phyloP scores from a whole-genome alignment of 768 basidiomycete species.

The Trametes cinnabarina region DNA sequence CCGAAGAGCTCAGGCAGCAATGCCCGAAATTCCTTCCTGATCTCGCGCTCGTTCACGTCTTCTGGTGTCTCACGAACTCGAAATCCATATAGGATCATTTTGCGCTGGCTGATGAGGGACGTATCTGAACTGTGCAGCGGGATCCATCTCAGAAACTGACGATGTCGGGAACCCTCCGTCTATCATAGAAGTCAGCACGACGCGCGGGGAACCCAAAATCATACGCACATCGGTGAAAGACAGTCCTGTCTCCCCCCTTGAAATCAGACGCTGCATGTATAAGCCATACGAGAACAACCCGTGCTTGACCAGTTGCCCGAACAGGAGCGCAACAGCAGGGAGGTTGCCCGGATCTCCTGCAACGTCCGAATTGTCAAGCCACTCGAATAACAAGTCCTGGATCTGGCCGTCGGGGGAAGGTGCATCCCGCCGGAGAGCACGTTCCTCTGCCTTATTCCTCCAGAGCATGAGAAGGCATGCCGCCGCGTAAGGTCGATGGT shows the following conservation, averaged over 20 bases:
- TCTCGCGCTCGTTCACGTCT: slow-evolving; percentile 64
- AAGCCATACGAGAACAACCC: slow-evolving; percentile 70
- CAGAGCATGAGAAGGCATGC: slow-evolving; percentile 65
- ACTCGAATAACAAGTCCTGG: slow-evolving; percentile 77
- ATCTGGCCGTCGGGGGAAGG: slow-evolving; percentile 59
- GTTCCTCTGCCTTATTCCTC: slow-evolving; percentile 58
- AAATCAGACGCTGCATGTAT: slow-evolving; percentile 80
- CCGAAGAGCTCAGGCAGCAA: slow-evolving; percentile 68
- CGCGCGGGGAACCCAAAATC: background rate
- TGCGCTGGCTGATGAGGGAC: slow-evolving; percentile 66
- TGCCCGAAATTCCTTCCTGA: slow-evolving; percentile 65
- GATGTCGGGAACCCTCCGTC: slow-evolving; percentile 58
- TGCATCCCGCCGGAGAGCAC: slow-evolving; percentile 61
- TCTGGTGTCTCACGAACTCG: slow-evolving; percentile 70
- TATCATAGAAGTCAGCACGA: slow-evolving; percentile 22
- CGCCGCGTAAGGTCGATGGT: slow-evolving; percentile 75
- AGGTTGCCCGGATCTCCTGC: slow-evolving; percentile 57
- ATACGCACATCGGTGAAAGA: slow-evolving; percentile 43
- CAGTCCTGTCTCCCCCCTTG: slow-evolving; percentile 68
- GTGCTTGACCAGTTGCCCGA: slow-evolving; percentile 67
- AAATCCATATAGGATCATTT: slow-evolving; percentile 65
- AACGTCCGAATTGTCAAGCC: slow-evolving; percentile 68
- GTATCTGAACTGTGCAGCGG: slow-evolving; percentile 60
- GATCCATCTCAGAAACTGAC: slow-evolving; percentile 68
- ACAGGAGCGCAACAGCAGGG: slow-evolving; percentile 61